These are phyloP conservation scores for Podospora anserina DNA, from an alignment of 495 filamentous ascomycete species.

Conservation along the genomic window DNA sequence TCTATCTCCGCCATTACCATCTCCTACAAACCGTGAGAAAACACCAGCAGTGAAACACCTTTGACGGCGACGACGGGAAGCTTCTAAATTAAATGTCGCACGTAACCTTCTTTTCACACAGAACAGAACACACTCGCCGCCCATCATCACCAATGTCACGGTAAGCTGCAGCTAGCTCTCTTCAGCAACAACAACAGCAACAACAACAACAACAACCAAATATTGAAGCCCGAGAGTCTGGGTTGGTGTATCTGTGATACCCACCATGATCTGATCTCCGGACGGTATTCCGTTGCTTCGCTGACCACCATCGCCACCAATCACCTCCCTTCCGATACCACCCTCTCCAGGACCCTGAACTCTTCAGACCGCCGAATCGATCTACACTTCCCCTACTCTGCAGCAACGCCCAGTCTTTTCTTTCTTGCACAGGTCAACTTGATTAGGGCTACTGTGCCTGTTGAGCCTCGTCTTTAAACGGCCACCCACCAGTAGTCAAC, in stretches of 20 bases:
- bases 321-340: not conserved
- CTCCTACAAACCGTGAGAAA: not conserved
- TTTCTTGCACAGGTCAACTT: not conserved
- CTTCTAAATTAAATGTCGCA: not conserved
- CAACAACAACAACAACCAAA: not conserved
- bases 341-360: not conserved
- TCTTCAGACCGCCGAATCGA: not conserved
- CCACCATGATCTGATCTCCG: not conserved
- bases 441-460: not conserved
- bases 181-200: not conserved
- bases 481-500: not conserved
- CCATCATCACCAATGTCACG: not conserved
- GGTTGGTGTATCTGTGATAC: not conserved
- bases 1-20: not conserved
- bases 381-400: not conserved
- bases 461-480: not conserved
- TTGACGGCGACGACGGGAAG: not conserved
- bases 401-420: not conserved
- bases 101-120: not conserved
- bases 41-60: not conserved
- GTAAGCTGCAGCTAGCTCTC: not conserved
- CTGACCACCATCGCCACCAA: not conserved
- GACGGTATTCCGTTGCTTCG: not conserved
- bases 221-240: not conserved
- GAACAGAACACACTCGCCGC: not conserved